Percentiles rank a stretch among this genome's conserved stretches.
Conservation (phyloP, 306 rosid species). For the Fragaria ananassa region DNA sequence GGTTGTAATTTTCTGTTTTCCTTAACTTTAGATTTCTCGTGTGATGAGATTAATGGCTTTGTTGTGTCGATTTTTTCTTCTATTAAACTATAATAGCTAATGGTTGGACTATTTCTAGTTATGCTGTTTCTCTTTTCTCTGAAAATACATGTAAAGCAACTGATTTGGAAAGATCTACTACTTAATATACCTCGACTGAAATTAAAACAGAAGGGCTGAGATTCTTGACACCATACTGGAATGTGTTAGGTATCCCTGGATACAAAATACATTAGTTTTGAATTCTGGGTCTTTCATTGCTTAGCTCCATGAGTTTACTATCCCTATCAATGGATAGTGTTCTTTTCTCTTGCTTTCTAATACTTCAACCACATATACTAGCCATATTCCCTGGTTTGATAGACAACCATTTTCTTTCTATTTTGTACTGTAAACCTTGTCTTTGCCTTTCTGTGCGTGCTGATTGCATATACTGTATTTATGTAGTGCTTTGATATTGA, state of each 20-base stretch:
- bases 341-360: constrained; percentile 9
- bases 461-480: constrained; percentile 12
- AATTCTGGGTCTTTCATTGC: neutral
- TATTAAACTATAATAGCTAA: neutral
- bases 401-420: neutral
- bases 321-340: neutral
- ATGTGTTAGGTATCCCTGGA: neutral
- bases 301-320: neutral
- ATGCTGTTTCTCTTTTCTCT: neutral
- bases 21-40: neutral
- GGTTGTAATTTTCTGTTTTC: neutral
- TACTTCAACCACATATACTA: constrained; percentile 5
- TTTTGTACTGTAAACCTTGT: constrained; percentile 10
- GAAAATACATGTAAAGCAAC: neutral
- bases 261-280: neutral
- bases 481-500: constrained; percentile 13
- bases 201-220: neutral
- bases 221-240: neutral
- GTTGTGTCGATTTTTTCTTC: neutral
- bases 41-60: neutral
- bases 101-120: neutral
- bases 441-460: neutral
- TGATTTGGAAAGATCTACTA: neutral
- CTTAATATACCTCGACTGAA: neutral
- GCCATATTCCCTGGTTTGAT: constrained; percentile 7